Base-by-base conservation (phyloP, 2,329 filamentous ascomycete species). In the Alternaria panax region DNA sequence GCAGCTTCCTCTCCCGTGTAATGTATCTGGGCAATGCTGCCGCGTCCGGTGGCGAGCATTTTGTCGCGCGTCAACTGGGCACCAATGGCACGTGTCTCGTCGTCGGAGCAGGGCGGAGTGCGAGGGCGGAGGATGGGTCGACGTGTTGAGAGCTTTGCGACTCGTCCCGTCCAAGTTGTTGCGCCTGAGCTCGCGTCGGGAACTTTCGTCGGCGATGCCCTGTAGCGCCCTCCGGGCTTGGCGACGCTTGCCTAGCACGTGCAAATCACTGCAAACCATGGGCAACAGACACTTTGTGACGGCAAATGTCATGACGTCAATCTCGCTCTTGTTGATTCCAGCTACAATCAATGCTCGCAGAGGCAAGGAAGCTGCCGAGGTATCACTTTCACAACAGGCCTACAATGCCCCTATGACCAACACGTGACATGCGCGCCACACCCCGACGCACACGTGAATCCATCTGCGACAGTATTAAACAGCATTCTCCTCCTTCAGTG, bases 1-100 rank as follows among this genome's bases (percentile, higher is more conserved):
- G 71, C 70, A 58, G 69, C 71, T 63, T 76, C 75, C 27, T 77
- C 75, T 54, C 74, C 74, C 2, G 66, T 68, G 64, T 77, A 77
- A 34, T 67, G 61, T 36, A 77, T 63, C 27, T 69, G 64, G 41
- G 68, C 68, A 61, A 77, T 73, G 43, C 61, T 67, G 59, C 73
- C 72, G 60, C 74, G 72, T 38, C 72, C 75, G 51, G 46, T 64
- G 46, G 67, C 60, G 51, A 74, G 55, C 74, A 76, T 76, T 28
- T 46, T 65, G 56, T 65, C 64, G 61, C 55, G 48, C 38, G 25
- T 50, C 51, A 20, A 32, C 18, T 20, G 30, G 25, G 5, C 28
- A 22, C 28, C 30, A 42, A 42, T 30, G 16, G 27, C 30, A 25
- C 43, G 47, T 53, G 16, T n/a, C 50, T 58, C 30, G 53, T 51